Base-by-base conservation (phyloP, 202 grass and related monocot genomes). In the Digitaria exilis region DNA sequence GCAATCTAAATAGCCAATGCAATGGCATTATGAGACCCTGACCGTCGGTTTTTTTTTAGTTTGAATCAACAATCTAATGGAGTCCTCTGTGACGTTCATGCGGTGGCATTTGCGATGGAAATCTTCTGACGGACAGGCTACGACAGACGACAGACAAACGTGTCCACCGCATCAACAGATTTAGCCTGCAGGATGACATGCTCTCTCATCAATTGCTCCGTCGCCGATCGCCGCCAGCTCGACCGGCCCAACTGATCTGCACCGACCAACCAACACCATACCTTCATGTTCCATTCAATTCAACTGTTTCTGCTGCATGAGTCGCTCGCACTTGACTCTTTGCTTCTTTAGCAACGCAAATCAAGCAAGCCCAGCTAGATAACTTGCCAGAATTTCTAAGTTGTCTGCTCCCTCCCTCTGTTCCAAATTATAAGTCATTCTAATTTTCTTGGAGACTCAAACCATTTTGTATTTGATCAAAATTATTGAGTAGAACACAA, bases 191-290 rank as follows among this genome's bases (percentile, higher is more conserved):
- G 73, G 24, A 45, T n/a, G 76, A 13, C 49, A 56, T 30, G 24
- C 18, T 65, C 31, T 9, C 46, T 44, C n/a, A n/a, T n/a, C 48
- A 69, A 44, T 22, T 54, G 71, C 50, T 24, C 18, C 10, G 6
- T 3, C n/a, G 16, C 41, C 25, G 17, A 63, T 61, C 25, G 31
- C 18, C 25, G 41, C 14, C 26, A 45, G 39, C 39, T 69, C 39
- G 56, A 48, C 25, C 26, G 13, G 37, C 51, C 19, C 26, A 76
- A 41, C 65, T 19, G 17, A 65, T 44, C 24, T 7, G 16, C 58
- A 75, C 61, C 24, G 46, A 56, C 8, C 82, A 73, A 54, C 24
- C 35, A 37, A 39, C n/a, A n/a, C 37, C 59, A 29, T 75, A 67
- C 9, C 24, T 31, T 39, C 76, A 65, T 64, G 57, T 65, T 73